Conservation (phyloP, 1,284 basidiomycete genomes). For the Fomitopsis pinicola region DNA sequence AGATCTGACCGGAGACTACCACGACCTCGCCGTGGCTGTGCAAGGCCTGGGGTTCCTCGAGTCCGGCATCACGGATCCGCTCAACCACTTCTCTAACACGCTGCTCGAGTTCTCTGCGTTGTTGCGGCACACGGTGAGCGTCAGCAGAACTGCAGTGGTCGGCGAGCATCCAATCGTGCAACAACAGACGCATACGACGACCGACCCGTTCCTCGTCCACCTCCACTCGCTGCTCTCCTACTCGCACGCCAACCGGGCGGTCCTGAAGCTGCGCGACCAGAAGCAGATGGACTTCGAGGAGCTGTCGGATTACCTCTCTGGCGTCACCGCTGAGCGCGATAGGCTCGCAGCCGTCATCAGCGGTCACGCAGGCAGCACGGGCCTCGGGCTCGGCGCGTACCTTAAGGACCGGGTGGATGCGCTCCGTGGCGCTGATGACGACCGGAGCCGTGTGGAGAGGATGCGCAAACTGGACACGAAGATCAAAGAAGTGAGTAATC, state of each 20-base stretch:
- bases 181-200: constrained; percentile 74
- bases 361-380: constrained; percentile 76
- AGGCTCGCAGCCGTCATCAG: constrained; percentile 82
- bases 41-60: constrained; percentile 97
- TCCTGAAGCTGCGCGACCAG: constrained; percentile 93
- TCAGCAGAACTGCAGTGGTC: neutral
- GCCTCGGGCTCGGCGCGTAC: constrained; percentile 85
- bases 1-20: constrained; percentile 96
- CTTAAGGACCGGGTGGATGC: constrained; percentile 93
- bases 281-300: constrained; percentile 99
- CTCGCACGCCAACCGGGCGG: constrained; percentile 84
- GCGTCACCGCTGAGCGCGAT: constrained; percentile 89
- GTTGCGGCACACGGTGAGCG: constrained; percentile 68
- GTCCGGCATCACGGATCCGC: constrained; percentile 93
- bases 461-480: constrained; percentile 90
- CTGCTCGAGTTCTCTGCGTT: constrained; percentile 89
- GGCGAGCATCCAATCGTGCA: neutral
- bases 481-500: constrained; percentile 82
- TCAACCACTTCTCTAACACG: constrained; percentile 95
- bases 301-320: constrained; percentile 90
- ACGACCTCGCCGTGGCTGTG: constrained; percentile 91
- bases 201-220: constrained; percentile 85
- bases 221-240: constrained; percentile 88
- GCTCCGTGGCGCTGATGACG: constrained; percentile 89
- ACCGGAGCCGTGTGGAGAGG: constrained; percentile 86